Percentiles rank a stretch among this genome's conserved stretches.
Evolutionary conservation across 345 rosid species (phyloP).

Genomic region (Jatropha curcas): DNA sequence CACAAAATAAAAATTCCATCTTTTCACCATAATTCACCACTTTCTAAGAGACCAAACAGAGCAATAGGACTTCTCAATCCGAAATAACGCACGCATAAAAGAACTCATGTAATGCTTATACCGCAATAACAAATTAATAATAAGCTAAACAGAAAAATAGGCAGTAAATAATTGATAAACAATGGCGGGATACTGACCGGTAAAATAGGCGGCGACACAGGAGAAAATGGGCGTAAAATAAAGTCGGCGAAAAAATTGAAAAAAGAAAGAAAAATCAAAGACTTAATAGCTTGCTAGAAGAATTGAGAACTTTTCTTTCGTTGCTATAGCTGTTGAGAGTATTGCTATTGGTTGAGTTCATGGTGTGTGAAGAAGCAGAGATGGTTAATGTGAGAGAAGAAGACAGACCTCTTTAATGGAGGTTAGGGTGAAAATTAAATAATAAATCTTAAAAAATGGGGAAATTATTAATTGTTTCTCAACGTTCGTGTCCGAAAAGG

Average conservation of each 20-base stretch:
- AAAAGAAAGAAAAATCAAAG: background rate
- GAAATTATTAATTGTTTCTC: background rate
- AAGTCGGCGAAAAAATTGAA: background rate
- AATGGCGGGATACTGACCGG: constrained; percentile 16
- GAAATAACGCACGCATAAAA: background rate
- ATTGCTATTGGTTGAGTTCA: constrained; percentile 4
- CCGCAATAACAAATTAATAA: background rate
- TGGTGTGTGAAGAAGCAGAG: constrained; percentile 2
- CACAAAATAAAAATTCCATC: background rate
- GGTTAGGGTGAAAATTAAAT: constrained; percentile 9
- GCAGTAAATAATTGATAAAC: background rate
- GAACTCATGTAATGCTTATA: background rate
- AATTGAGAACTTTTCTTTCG: background rate
- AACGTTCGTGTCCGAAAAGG: background rate
- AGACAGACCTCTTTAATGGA: background rate
- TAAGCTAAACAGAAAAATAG: background rate
- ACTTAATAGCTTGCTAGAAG: background rate
- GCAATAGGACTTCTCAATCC: background rate
- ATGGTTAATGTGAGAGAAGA: background rate
- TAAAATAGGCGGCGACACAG: background rate
- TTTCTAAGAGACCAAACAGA: constrained; percentile 16
- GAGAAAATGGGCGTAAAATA: background rate
- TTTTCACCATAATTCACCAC: background rate
- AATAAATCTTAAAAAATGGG: background rate
- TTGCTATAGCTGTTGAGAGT: background rate